Evolutionary conservation across 768 basidiomycete genomes (phyloP).

Genomic region (Fomitopsis pulvina): DNA sequence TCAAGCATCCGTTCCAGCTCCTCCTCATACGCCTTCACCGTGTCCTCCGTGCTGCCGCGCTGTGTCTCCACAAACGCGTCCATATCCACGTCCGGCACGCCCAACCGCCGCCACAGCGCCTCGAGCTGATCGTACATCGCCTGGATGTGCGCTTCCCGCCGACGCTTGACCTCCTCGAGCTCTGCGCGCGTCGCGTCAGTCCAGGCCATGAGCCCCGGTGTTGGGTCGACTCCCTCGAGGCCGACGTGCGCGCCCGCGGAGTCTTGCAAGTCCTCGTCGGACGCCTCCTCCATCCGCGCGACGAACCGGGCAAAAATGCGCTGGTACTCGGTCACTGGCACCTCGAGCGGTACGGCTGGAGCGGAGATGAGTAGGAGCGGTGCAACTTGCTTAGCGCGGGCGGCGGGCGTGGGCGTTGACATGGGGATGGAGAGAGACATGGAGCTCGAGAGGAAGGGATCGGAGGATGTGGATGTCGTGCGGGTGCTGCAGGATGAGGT

Average conservation of each 20-base stretch:
- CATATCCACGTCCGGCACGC: conserved; percentile 72
- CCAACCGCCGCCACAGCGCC: conserved; percentile 82
- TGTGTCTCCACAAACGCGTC: conserved; percentile 89
- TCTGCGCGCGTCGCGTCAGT: conserved; percentile 48
- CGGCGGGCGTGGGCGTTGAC: conserved; percentile 30
- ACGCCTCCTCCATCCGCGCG: conserved; percentile 51
- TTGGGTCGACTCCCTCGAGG: conserved; percentile 76
- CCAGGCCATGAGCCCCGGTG: conserved; percentile 67
- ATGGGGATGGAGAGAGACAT: conserved; percentile 20
- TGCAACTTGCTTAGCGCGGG: conserved; percentile 16
- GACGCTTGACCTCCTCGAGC: conserved; percentile 67
- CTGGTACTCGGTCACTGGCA: conserved; percentile 41
- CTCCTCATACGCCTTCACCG: conserved; percentile 76
- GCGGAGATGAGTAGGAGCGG: conserved; percentile 33
- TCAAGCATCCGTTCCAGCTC: conserved; percentile 90
- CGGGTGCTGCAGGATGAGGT: conserved; percentile 26
- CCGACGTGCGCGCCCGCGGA: conserved; percentile 37
- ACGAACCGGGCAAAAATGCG: conserved; percentile 60
- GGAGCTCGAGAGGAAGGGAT: conserved; percentile 31
- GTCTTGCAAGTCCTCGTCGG: conserved; percentile 38
- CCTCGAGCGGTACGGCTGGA: conserved; percentile 7
- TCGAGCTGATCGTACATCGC: conserved; percentile 92
- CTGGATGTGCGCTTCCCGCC: conserved; percentile 82
- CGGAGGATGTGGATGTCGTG: conserved; percentile 13
- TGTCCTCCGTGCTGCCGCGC: conserved; percentile 74